Base-by-base conservation (phyloP, 768 basidiomycete genomes). In the Kondoa malvinella region DNA sequence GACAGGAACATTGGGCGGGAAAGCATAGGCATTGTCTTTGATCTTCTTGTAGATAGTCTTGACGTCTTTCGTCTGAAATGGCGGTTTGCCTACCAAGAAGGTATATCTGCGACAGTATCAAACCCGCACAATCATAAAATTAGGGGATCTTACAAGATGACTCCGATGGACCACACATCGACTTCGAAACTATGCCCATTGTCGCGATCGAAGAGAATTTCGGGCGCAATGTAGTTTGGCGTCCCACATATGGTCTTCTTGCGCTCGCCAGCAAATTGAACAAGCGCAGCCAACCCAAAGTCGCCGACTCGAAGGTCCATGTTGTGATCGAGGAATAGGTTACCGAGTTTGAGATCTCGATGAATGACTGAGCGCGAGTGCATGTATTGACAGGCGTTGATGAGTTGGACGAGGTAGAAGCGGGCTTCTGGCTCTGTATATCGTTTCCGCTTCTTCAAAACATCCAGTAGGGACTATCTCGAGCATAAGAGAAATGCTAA, bases 171-270 rank as follows among this genome's bases (percentile, higher is more conserved):
- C 94, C 94, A 99, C 8, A 91, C 88, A 76, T 99, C 94, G 31
- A 96, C 94, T 79, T 99, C 95, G 72, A 95, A 99, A 75, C 89
- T 92, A 78, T 99, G 94, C 1, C 94, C 92, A 71, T 91, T 92
- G 21, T 86, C 89, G 29, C 87, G 90, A 76, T 96, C 92, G 76
- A 94, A 95, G 72, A 99, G 80, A 27, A 97, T 92, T 76, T 97
- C 94, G 0, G 95, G 95, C 0, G 95, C 94, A 71, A 99, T 96
- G 76, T 99, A 97, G 76, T 99, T 97, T 1, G 94, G 95, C 0
- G 94, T 99, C 0, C 94, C 94, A 72, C 95, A 96, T 60, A 97
- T 95, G 0, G 94, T 99, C 73, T 96, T 96, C 82, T 97, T 95
- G 75, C 94, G 80, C 77, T 97, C 94, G 0, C 94, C 94, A 14